Percentiles rank a stretch among this genome's conserved stretches.
Conservation (phyloP, 257 asterid species). For the Solanum bukasovii region DNA sequence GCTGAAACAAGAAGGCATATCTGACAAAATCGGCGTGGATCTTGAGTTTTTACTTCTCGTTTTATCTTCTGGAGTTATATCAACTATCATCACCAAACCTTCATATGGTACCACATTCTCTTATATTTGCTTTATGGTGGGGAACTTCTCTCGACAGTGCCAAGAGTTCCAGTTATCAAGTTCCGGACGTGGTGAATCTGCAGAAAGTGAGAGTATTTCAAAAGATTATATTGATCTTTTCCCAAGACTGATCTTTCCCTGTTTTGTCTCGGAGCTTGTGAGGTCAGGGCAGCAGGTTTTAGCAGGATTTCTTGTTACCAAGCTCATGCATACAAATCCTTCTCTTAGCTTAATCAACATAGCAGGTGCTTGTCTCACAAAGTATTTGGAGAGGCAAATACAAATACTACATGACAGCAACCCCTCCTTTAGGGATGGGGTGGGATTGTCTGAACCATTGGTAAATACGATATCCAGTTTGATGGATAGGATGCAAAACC, state of each 20-base stretch:
- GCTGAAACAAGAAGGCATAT: constrained; percentile 49
- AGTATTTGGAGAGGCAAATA: constrained; percentile 41
- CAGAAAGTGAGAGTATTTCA: constrained; percentile 7
- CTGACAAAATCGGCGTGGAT: constrained; percentile 38
- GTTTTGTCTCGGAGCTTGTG: constrained; percentile 74
- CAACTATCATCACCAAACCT: constrained; percentile 37
- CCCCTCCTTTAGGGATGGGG: constrained; percentile 12
- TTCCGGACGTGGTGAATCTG: not conserved
- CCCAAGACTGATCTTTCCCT: constrained; percentile 52
- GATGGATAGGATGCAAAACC: constrained; percentile 28
- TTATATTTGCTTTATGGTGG: constrained; percentile 67
- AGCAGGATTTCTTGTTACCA: constrained; percentile 73
- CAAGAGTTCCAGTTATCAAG: constrained; percentile 40
- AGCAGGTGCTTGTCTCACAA: constrained; percentile 57
- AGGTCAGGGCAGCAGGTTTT: constrained; percentile 64
- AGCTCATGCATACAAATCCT: constrained; percentile 54
- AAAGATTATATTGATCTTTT: constrained; percentile 22
- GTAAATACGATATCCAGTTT: constrained; percentile 29
- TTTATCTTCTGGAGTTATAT: constrained; percentile 56
- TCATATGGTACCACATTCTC: constrained; percentile 59
- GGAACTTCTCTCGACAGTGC: constrained; percentile 48
- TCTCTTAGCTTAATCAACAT: constrained; percentile 57
- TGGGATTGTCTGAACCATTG: constrained; percentile 23
- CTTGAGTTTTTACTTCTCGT: constrained; percentile 41
- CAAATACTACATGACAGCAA: constrained; percentile 15